Base-by-base conservation (phyloP, 2,329 filamentous ascomycete genomes). In the Diaporthe sp. region DNA sequence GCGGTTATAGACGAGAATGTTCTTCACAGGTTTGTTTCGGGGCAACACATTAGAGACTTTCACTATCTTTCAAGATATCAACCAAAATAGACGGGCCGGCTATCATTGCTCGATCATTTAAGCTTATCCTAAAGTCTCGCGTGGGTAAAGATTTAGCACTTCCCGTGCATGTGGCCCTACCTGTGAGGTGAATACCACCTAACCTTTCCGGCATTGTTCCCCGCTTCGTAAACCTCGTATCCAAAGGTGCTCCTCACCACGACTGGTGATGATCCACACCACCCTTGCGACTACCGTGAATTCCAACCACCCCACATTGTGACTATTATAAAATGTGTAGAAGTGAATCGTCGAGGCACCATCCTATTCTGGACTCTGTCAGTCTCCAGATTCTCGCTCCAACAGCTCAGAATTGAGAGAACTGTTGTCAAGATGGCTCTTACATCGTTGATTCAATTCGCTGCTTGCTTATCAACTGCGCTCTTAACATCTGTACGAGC, bases 151-250 rank as follows among this genome's bases (percentile, higher is more conserved):
- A 49, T 68, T 39, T 42, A 19, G 49, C 65, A 53, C 22, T 22
- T 51, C 28, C 25, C 13, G 8, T 55, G 53, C 13, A 51, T 51
- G 22, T n/a, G 22, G 46, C 13, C 31, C 28, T 49, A 19, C 2
- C 17, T 37, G 62, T n/a, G 22, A 25, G 31, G 44, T 28, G 28
- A 53, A 53, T 68, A 68, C 65, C 34, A 68, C 62, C 62, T 68
- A 68, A 68, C 46, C 31, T 39, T 53, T 68, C 46, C 46, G 62
- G 62, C 28, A 53, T 68, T 25, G 12, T 68, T 68, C 62, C 62
- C 62, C 44, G 62, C 62, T 51, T 68, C 31, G 34, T 13, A 39
- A 61, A 68, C 46, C 62, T 68, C 62, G 62, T 68, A 68, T 68
- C 46, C 44, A 8, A 9, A 17, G 13, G 28, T 39, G 46, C 62